These are phyloP conservation scores for Xylaria acuta DNA, from an alignment of 495 filamentous ascomycete genomes.

Conservation along the genomic window DNA sequence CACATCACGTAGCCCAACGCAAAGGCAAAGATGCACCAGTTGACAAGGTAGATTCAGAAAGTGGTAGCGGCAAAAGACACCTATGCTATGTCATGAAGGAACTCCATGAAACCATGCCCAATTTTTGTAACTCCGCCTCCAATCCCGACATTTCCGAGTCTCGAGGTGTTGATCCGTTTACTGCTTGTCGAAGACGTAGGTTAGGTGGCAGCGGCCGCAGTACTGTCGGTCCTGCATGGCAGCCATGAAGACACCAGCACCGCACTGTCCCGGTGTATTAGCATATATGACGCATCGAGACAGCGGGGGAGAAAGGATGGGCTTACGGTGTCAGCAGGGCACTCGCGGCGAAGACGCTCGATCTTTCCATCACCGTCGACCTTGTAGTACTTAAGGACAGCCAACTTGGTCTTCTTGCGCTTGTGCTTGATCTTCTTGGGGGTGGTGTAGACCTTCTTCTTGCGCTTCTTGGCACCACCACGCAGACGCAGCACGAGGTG, in stretches of 20 bases:
- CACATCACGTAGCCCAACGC: not conserved
- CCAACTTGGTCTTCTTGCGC: slow-evolving; percentile 99
- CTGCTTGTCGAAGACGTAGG: slow-evolving; percentile 97
- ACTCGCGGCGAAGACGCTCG: slow-evolving; percentile 97
- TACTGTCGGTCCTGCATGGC: slow-evolving; percentile 99
- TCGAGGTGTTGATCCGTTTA: slow-evolving; percentile 37
- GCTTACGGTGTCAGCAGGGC: slow-evolving; percentile 87
- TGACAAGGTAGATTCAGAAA: slow-evolving; percentile 32
- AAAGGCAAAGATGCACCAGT: slow-evolving; percentile 13
- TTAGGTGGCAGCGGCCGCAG: slow-evolving; percentile 98
- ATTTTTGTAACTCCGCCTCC: slow-evolving; percentile 39
- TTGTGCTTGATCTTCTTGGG: slow-evolving; percentile 99
- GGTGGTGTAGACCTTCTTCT: slow-evolving; percentile 99
- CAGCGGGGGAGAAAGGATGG: slow-evolving; percentile 3
- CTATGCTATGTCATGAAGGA: slow-evolving; percentile 32
- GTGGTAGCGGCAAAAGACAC: slow-evolving; percentile 26
- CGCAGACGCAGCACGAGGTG: slow-evolving; percentile 98
- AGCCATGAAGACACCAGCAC: slow-evolving; percentile 99
- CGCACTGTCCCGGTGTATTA: slow-evolving; percentile 68
- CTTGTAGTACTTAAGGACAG: slow-evolving; percentile 99
- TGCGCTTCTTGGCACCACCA: slow-evolving; percentile 98
- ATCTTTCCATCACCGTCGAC: slow-evolving; percentile 99
- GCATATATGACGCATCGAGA: slow-evolving; percentile 12
- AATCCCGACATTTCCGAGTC: slow-evolving; percentile 24
- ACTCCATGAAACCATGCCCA: slow-evolving; percentile 30